A percentile compares a stretch with the other conserved stretches of the same genome.
Conservation (phyloP, 2,329 filamentous ascomycete genomes). For the Fusarium brevicatenulatum region DNA sequence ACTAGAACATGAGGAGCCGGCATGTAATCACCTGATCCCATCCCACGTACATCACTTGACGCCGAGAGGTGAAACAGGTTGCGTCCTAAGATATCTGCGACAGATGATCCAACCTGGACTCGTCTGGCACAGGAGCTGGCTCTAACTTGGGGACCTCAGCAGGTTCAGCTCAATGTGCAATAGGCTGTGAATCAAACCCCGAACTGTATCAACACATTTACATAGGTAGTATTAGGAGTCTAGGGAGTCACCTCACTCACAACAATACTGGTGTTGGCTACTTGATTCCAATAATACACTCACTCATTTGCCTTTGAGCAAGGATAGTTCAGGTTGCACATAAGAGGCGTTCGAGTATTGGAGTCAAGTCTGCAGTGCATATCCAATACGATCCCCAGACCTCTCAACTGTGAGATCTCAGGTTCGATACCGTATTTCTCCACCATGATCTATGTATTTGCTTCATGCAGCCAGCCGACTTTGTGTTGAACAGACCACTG, state of each 20-base stretch:
- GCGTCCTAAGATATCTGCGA: conserved; percentile 26
- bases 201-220: not conserved
- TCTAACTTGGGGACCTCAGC: not conserved
- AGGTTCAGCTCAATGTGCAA: not conserved
- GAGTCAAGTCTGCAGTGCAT: not conserved
- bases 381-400: not conserved
- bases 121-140: conserved; percentile 14
- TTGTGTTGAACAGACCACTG: not conserved
- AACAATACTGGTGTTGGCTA: not conserved
- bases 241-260: not conserved
- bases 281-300: not conserved
- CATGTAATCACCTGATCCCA: conserved; percentile 36
- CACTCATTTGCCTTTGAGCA: not conserved
- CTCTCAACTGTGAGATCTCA: not conserved
- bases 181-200: conserved; percentile 7
- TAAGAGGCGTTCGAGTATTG: conserved; percentile 2
- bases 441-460: not conserved
- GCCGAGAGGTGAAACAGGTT: conserved; percentile 33
- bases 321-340: conserved; percentile 3
- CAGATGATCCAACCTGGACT: conserved; percentile 15
- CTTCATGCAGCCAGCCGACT: conserved; percentile 24
- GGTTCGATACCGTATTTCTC: not conserved
- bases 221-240: not conserved
- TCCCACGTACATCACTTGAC: conserved; percentile 32
- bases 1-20: conserved; percentile 7